A percentile compares a stretch with the other conserved stretches of the same genome.
Evolutionary conservation across 768 basidiomycete genomes (phyloP).

Genomic region (Punctularia strigosozonata): DNA sequence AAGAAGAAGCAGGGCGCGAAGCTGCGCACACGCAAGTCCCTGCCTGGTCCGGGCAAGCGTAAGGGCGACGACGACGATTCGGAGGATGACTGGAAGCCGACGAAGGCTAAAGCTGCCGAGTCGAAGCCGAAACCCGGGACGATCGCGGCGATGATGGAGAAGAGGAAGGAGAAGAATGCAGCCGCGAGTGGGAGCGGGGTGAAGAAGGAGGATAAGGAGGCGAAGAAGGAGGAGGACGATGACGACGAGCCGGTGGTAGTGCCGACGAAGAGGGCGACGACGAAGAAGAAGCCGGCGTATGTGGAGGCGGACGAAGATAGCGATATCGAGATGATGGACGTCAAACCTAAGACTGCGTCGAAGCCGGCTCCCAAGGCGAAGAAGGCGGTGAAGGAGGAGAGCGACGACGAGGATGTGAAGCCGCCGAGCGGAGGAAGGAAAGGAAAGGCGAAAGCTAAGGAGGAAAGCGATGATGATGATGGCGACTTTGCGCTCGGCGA

Average conservation of each 20-base stretch:
- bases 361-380: conserved; percentile 21
- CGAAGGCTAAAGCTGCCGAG: conserved; percentile 22
- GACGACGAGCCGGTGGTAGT: conserved; percentile 35
- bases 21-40: conserved; percentile 41
- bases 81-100: conserved; percentile 47
- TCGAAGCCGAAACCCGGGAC: conserved; percentile 17
- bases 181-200: conserved; percentile 26
- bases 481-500: conserved; percentile 31
- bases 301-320: conserved; percentile 21
- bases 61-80: conserved; percentile 23
- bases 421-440: conserved; percentile 18
- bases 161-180: conserved; percentile 19
- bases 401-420: conserved; percentile 29
- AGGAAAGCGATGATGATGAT: conserved; percentile 43
- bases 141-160: too few species aligned
- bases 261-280: conserved; percentile 26
- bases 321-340: conserved; percentile 16
- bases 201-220: conserved; percentile 31
- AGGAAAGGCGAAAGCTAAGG: conserved; percentile 34
- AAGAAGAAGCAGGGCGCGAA: conserved; percentile 42
- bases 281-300: conserved; percentile 14
- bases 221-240: conserved; percentile 35
- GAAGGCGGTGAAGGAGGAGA: conserved; percentile 21
- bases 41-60: conserved; percentile 27
- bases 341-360: conserved; percentile 14